Percentiles rank a stretch among this genome's conserved stretches.
Evolutionary conservation across 2,329 filamentous ascomycete species (phyloP).

Genomic region (Phialocephala sp.): DNA sequence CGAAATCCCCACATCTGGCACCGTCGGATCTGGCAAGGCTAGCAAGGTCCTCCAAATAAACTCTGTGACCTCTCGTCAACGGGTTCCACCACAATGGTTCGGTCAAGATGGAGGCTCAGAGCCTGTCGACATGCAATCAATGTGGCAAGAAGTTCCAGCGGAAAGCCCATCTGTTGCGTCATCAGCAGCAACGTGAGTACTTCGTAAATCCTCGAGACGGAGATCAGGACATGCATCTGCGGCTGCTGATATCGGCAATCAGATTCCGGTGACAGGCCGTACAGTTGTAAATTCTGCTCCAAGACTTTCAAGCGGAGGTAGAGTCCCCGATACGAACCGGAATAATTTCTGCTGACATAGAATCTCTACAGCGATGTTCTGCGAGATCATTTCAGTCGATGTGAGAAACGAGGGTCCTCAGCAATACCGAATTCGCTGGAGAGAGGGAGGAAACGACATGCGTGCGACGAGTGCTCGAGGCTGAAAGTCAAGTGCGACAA

Average conservation of each 20-base stretch:
- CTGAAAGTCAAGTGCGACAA: conserved; percentile 45
- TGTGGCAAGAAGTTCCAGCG: conserved; percentile 44
- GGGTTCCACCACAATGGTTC: conserved; percentile 21
- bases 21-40: conserved; percentile 13
- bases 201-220: conserved; percentile 7
- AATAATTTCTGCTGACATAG: conserved; percentile 11
- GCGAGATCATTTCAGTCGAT: conserved; percentile 43
- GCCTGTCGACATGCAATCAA: conserved; percentile 42
- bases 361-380: conserved; percentile 40
- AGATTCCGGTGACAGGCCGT: conserved; percentile 42
- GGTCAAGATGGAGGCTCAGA: conserved; percentile 42
- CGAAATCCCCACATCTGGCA: conserved; percentile 15
- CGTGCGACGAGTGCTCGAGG: conserved; percentile 43
- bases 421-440: conserved; percentile 42
- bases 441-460: conserved; percentile 43
- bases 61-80: conserved; percentile 14
- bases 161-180: conserved; percentile 43
- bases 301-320: conserved; percentile 45
- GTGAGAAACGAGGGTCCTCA: conserved; percentile 38
- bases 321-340: conserved; percentile 10
- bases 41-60: conserved; percentile 20
- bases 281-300: conserved; percentile 43
- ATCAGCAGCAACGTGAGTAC: conserved; percentile 44
- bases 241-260: conserved; percentile 13
- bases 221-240: conserved; percentile 1